These are phyloP conservation scores for Annulohypoxylon moriforme DNA, from an alignment of 495 filamentous ascomycete genomes.

Conservation along the genomic window DNA sequence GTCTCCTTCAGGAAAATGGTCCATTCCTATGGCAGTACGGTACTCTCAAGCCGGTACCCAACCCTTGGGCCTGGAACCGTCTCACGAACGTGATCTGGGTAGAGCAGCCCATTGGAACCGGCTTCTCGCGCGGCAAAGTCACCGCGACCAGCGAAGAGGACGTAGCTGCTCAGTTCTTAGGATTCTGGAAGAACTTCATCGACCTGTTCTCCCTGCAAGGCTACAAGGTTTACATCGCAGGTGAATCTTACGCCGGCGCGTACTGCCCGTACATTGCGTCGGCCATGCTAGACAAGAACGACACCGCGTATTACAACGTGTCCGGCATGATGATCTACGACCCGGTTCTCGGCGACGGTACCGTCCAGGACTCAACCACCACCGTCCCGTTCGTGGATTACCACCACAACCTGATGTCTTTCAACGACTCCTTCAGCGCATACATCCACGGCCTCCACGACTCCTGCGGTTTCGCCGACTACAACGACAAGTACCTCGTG, in stretches of 20 bases:
- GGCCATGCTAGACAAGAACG: slow-evolving; percentile 77
- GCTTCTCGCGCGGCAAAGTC: slow-evolving; percentile 73
- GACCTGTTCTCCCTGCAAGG: slow-evolving; percentile 73
- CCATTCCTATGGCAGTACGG: slow-evolving; percentile 72
- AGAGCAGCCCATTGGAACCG: slow-evolving; percentile 82
- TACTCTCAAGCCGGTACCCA: slow-evolving; percentile 66
- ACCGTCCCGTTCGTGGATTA: slow-evolving; percentile 74
- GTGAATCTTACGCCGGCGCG: slow-evolving; percentile 78
- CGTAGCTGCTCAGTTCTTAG: slow-evolving; percentile 74
- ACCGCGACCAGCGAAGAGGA: slow-evolving; percentile 73
- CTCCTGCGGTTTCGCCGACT: slow-evolving; percentile 76
- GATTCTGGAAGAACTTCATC: slow-evolving; percentile 78
- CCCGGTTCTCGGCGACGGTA: slow-evolving; percentile 69
- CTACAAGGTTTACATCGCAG: slow-evolving; percentile 75
- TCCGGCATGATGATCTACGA: slow-evolving; percentile 78
- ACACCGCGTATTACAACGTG: slow-evolving; percentile 75
- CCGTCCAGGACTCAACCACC: slow-evolving; percentile 65
- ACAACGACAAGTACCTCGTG: slow-evolving; percentile 69
- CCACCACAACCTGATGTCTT: slow-evolving; percentile 69
- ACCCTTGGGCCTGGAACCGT: slow-evolving; percentile 75
- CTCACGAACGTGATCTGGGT: slow-evolving; percentile 75
- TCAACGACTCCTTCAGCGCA: slow-evolving; percentile 75
- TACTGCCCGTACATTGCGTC: slow-evolving; percentile 86
- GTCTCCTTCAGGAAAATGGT: slow-evolving; percentile 75
- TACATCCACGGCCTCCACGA: slow-evolving; percentile 68